These are phyloP conservation scores for Mycena metata DNA, from an alignment of 768 basidiomycete genomes.

Conservation along the genomic window DNA sequence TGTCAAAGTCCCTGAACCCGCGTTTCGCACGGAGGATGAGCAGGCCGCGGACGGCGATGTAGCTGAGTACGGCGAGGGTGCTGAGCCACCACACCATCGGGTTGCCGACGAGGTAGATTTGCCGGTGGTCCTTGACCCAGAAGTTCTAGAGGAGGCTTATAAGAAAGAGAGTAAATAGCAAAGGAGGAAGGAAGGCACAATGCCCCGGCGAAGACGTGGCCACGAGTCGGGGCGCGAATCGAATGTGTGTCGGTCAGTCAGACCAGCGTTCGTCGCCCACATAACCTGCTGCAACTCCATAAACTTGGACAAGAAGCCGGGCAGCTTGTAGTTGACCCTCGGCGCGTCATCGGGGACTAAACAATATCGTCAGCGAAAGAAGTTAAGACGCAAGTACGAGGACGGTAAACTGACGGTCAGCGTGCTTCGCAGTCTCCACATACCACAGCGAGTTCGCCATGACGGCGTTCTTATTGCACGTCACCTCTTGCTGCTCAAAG, in stretches of 20 bases:
- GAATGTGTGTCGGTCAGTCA: constrained; percentile 94
- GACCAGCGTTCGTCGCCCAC: constrained; percentile 97
- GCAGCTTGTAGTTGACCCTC: constrained; percentile 92
- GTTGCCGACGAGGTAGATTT: constrained; percentile 96
- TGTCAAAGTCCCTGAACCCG: constrained; percentile 92
- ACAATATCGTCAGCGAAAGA: neutral
- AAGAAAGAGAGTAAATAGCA: constrained; percentile 1
- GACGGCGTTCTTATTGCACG: constrained; percentile 98
- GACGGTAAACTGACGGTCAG: constrained; percentile 59
- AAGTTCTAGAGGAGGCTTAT: constrained; percentile 76
- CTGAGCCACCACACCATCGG: constrained; percentile 94
- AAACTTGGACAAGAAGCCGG: constrained; percentile 93
- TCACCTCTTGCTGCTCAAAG: constrained; percentile 98
- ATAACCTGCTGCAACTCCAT: constrained; percentile 92
- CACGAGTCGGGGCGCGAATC: constrained; percentile 94
- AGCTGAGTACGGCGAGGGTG: constrained; percentile 76
- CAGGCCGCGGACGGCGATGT: constrained; percentile 78
- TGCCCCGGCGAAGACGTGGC: constrained; percentile 93
- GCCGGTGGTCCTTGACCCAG: constrained; percentile 97
- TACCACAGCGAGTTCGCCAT: constrained; percentile 93
- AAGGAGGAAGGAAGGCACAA: constrained; percentile 70
- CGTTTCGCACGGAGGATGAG: constrained; percentile 91
- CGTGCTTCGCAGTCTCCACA: constrained; percentile 88
- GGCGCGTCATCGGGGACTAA: constrained; percentile 78
- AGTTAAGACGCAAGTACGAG: neutral